A percentile compares a stretch with the other conserved stretches of the same genome.
Conservation (phyloP, 2,329 filamentous ascomycete species). For the Ophiosphaerella korrae region DNA sequence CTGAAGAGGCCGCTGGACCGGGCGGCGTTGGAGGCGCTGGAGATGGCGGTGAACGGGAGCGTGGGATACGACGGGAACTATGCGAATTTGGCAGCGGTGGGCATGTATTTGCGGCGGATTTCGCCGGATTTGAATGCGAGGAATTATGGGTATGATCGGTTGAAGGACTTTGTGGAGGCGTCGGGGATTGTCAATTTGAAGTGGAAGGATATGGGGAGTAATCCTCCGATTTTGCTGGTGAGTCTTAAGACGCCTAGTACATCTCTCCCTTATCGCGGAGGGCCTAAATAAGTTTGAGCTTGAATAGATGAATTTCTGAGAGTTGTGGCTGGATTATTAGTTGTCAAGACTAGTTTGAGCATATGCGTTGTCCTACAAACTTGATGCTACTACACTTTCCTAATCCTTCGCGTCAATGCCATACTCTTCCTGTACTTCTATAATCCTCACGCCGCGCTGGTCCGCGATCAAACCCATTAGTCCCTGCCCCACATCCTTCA, state of each 20-base stretch:
- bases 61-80: constrained; percentile 23
- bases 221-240: constrained; percentile 14
- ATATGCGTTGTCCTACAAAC: too few relatives aligned
- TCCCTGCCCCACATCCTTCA: constrained; percentile 70
- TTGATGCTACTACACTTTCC: constrained; percentile 16
- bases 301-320: too few relatives aligned
- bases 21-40: constrained; percentile 17
- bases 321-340: too few relatives aligned
- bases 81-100: constrained; percentile 33
- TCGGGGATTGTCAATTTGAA: constrained; percentile 18
- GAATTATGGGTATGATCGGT: constrained; percentile 31
- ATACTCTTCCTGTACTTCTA: constrained; percentile 56
- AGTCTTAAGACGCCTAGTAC: constrained; percentile 7
- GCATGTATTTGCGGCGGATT: constrained; percentile 20
- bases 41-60: constrained; percentile 10
- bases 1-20: constrained; percentile 16
- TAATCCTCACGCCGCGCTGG: constrained; percentile 61
- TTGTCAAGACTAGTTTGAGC: too few relatives aligned
- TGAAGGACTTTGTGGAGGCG: constrained; percentile 17
- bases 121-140: constrained; percentile 32
- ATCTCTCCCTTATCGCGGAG: not conserved
- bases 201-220: constrained; percentile 6
- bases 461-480: constrained; percentile 72
- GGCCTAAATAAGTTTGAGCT: not conserved
- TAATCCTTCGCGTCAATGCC: constrained; percentile 52